These are phyloP conservation scores for Gracilaria domingensis DNA, from an alignment of 23 red algal species.

Conservation along the genomic window DNA sequence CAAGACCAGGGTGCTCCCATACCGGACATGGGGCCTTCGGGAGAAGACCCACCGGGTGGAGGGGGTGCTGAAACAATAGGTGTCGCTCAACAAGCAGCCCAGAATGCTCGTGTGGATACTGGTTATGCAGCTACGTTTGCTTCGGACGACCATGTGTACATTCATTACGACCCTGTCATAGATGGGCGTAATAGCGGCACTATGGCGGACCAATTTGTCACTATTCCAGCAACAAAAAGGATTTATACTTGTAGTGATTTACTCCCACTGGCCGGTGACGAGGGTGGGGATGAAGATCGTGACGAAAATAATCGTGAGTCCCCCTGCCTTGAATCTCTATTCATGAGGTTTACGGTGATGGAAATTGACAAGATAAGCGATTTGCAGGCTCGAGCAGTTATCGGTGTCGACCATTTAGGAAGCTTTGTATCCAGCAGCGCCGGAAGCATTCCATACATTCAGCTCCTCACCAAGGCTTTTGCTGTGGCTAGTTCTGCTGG, in stretches of 20 bases:
- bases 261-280: neutral
- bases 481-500: slow-evolving; percentile 28
- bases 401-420: slow-evolving; percentile 42
- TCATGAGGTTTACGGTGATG: slow-evolving; percentile 40
- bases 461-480: slow-evolving; percentile 35
- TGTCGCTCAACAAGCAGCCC: neutral
- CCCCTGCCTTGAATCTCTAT: neutral
- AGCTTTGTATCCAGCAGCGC: slow-evolving; percentile 26
- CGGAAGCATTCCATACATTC: slow-evolving; percentile 36
- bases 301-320: neutral
- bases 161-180: slow-evolving; percentile 41
- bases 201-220: slow-evolving; percentile 16
- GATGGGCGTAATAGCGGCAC: slow-evolving; percentile 27
- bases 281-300: neutral
- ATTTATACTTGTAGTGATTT: slow-evolving; percentile 14
- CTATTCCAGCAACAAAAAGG: slow-evolving; percentile 24
- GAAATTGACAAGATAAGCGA: slow-evolving; percentile 51
- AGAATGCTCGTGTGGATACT: neutral
- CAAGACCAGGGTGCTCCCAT: neutral
- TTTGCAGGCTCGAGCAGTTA: slow-evolving; percentile 34
- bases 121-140: too few species aligned
- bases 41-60: neutral
- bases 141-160: neutral
- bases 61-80: neutral
- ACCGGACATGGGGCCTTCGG: neutral